These are phyloP conservation scores for Voacanga thouarsii DNA, from an alignment of 257 asterid genomes.

Conservation along the genomic window DNA sequence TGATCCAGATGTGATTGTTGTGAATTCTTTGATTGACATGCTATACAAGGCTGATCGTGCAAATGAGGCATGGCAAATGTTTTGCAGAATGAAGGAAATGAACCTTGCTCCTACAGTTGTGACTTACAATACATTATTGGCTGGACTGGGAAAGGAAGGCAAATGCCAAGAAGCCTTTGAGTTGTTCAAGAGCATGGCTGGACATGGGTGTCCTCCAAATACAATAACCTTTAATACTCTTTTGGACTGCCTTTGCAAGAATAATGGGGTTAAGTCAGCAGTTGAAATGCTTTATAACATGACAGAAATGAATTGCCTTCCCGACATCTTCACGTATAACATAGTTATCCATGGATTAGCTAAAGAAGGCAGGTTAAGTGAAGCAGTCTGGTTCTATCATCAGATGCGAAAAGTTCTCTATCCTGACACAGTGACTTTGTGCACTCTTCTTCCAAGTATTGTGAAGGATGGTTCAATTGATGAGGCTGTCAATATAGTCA, in stretches of 20 bases:
- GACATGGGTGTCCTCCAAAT: slow-evolving; percentile 67
- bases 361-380: slow-evolving; percentile 59
- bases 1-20: slow-evolving; percentile 66
- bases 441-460: slow-evolving; percentile 68
- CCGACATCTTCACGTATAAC: slow-evolving; percentile 82
- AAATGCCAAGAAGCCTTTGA: slow-evolving; percentile 58
- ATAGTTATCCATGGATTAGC: slow-evolving; percentile 73
- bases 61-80: slow-evolving; percentile 79
- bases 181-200: slow-evolving; percentile 66
- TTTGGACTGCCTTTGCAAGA: slow-evolving; percentile 84
- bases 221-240: slow-evolving; percentile 81
- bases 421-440: slow-evolving; percentile 71
- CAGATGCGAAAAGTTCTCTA: slow-evolving; percentile 73
- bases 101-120: slow-evolving; percentile 81
- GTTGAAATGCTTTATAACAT: slow-evolving; percentile 60
- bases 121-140: slow-evolving; percentile 86
- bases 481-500: slow-evolving; percentile 58
- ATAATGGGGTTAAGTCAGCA: slow-evolving; percentile 68
- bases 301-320: slow-evolving; percentile 61
- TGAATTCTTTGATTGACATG: slow-evolving; percentile 80
- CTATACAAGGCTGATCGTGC: slow-evolving; percentile 81
- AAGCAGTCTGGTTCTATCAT: slow-evolving; percentile 86
- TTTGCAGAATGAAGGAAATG: slow-evolving; percentile 68
- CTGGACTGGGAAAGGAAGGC: slow-evolving; percentile 90
- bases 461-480: slow-evolving; percentile 67